phyloP scores from a whole-genome alignment of 441 rosid species.

The Pelargonium hybrid region DNA sequence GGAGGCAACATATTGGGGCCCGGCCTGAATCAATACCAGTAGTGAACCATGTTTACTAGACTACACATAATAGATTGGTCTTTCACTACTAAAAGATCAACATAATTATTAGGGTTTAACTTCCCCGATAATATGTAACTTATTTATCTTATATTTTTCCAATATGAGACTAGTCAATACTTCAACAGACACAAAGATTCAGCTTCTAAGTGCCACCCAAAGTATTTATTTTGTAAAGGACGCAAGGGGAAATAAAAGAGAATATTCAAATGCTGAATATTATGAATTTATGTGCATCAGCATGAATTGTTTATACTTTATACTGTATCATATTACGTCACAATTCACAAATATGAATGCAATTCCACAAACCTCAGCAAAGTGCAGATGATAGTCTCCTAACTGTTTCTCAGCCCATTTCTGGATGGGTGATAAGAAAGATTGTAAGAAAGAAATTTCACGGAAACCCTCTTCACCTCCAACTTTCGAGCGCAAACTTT shows the following conservation, averaged over 20 bases:
- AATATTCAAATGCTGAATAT: background rate
- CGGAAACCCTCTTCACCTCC: slow-evolving; percentile 53
- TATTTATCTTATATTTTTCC: too few relatives aligned
- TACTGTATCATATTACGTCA: background rate
- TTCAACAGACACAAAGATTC: background rate
- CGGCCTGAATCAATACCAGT: too few relatives aligned
- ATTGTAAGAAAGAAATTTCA: slow-evolving; percentile 60
- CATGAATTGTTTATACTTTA: background rate
- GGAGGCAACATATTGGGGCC: too few relatives aligned
- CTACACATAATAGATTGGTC: too few relatives aligned
- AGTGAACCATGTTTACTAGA: too few relatives aligned
- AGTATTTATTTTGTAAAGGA: background rate
- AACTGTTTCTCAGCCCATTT: slow-evolving; percentile 89
- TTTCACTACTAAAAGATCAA: too few relatives aligned
- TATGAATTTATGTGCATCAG: background rate
- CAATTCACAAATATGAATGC: background rate
- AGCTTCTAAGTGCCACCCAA: slow-evolving; percentile 1
- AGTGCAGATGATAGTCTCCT: slow-evolving; percentile 83
- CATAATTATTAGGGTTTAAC: too few relatives aligned
- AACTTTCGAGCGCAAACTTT: slow-evolving; percentile 58
- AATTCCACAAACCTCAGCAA: slow-evolving; percentile 56
- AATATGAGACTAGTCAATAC: too few relatives aligned
- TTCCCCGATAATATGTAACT: background rate
- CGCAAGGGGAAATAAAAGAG: background rate
- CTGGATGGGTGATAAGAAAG: slow-evolving; percentile 78